Base-by-base conservation (phyloP, 2,329 filamentous ascomycete genomes). In the Epichloe typhina region DNA sequence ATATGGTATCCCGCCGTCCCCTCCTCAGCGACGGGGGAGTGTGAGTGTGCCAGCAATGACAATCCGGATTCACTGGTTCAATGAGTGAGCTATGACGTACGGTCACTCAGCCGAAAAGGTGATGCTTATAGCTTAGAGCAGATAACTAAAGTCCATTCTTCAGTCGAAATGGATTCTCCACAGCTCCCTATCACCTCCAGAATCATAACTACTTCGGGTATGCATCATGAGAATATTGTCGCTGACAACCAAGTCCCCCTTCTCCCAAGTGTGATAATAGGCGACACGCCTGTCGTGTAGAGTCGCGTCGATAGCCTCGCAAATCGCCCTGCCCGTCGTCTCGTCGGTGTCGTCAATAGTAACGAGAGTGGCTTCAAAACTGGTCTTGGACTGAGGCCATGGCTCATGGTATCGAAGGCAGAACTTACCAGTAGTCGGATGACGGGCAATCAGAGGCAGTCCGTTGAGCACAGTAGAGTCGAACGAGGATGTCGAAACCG, bases 371-470 rank as follows among this genome's bases (percentile, higher is more conserved):
- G 72, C 67, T 7, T 73, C 70, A 43, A 77, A 79, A 13, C 63
- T 64, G 0, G 76, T 78, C 60, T 71, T 74, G n/a, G 63, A 66
- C 43, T 70, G 64, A 0, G 73, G 72, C 75, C 75, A 79, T 0
- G 73, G 72, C 55, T 79, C 73, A 52, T 79, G 75, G 57, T 73
- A 80, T 21, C 75, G 70, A 5, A 80, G 56, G 55, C 76, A 79
- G 0, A 73, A 69, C 12, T 65, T 62, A 0, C 64, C 66, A 0
- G 71, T 76, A 0, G 62, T 62, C 0, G 72, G 73, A 51, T 79
- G 75, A 0, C 64, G 56, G 1, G 69, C 53, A 0, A 76, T 63
- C 4, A 80, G 57, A 0, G 70, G 72, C 0, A 79, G 61, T 1
- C 67, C 65, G 2, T 55, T 62, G n/a, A 78, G 59, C 2, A 63